Conservation (phyloP, 805 yeast species). For the Zygosaccharomyces kombuchaensis region DNA sequence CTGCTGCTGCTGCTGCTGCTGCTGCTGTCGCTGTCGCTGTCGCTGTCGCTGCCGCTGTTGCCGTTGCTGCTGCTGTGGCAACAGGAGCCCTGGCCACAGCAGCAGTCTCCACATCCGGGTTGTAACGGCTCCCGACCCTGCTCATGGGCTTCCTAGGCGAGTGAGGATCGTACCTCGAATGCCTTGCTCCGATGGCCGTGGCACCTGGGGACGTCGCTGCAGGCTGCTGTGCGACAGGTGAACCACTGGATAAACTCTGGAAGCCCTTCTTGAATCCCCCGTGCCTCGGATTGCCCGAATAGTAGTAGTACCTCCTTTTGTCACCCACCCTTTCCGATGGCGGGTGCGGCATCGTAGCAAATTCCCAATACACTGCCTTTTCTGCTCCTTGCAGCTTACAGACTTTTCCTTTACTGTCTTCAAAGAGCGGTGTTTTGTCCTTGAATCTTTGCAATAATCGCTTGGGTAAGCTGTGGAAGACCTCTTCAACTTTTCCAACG, state of each 20-base stretch:
- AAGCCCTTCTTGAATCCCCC: slow-evolving; percentile 16
- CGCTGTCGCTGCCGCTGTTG: background rate
- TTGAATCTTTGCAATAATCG: background rate
- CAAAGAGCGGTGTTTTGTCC: background rate
- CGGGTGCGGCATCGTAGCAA: slow-evolving; percentile 13
- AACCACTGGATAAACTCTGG: slow-evolving; percentile 1
- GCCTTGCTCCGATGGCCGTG: slow-evolving; percentile 11
- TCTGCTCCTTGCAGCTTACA: background rate
- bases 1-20: background rate
- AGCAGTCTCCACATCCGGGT: slow-evolving; percentile 19
- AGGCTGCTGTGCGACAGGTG: slow-evolving; percentile 4
- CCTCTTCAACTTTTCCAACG: background rate
- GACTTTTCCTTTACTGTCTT: background rate
- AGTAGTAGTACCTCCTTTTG: slow-evolving; percentile 32
- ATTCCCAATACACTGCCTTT: background rate
- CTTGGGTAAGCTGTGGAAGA: background rate
- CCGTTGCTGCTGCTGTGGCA: background rate
- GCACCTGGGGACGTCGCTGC: background rate
- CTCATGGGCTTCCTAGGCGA: slow-evolving; percentile 18
- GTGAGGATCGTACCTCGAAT: slow-evolving; percentile 30
- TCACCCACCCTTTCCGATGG: slow-evolving; percentile 20
- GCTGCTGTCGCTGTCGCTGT: background rate
- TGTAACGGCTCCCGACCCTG: slow-evolving; percentile 27
- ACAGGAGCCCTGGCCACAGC: background rate
- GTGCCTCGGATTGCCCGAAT: slow-evolving; percentile 27